Evolutionary conservation across 306 rosid species (phyloP), one percentile per base, ranked within the genome.

Genomic region (Sesbania bispinosa): DNA sequence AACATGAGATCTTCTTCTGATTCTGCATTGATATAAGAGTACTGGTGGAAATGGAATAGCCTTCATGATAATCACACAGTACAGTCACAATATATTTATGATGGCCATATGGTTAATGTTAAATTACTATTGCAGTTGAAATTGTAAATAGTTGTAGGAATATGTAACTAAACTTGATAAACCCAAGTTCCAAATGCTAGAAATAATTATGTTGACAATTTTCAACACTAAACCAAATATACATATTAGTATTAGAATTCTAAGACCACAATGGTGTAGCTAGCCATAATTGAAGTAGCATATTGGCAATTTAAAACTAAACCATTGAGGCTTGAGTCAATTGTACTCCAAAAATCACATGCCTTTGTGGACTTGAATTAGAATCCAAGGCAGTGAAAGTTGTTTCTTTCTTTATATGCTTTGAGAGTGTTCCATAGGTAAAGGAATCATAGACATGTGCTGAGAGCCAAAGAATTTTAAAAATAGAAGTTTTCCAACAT

Each of bases 361-460:
- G 84, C 53, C 70, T 69, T 75, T 62, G 14, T 57, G 61, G 35
- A 23, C 59, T 71, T 82, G 62, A 76, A 60, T 76, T 66, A 83
- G 86, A 79, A 83, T 79, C 77, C 74, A 75, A 83, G 73, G 81
- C 76, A 43, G 30, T 60, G 74, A 70, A 69, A 82, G 72, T 70
- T 62, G 16, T 70, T 68, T n/a, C n/a, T n/a, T 24, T 45, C 61
- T 35, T 7, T 35, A 35, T 35, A 7, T 55, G 69, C n/a, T n/a
- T n/a, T n/a, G n/a, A 5, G 67, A 67, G 74, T 77, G 77, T 52
- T 64, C 47, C 60, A 35, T 46, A 61, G 41, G 69, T 23, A 76
- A 71, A 65, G 84, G 79, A 83, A 75, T 79, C 79, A 65, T 57
- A 65, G 26, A 29, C 79, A 74, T 76, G 65, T 77, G 79, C 52